Evolutionary conservation across 306 rosid species (phyloP), one percentile per base, ranked within the genome.

Genomic region (Nissolia schottii): DNA sequence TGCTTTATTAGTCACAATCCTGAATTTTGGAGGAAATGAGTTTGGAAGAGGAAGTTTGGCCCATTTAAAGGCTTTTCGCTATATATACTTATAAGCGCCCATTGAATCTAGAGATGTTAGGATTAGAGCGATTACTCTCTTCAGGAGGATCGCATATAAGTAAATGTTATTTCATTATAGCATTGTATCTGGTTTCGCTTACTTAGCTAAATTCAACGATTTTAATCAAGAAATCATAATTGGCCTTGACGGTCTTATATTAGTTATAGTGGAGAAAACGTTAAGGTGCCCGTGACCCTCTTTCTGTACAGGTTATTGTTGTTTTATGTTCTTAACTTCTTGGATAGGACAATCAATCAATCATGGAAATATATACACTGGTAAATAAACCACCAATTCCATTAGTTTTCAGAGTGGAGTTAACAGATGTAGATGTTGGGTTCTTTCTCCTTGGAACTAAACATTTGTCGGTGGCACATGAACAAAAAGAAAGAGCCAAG

Each of bases 401-500:
- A 24, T 14, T 60, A 5, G 46, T 16, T 60, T 32, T 37, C 14
- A 34, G 54, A 7, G 18, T 66, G 16, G 7, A 49, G 18, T 50
- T 49, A 48, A 50, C 13, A 32, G 32, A 20, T n/a, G 0, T 7
- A 32, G 32, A 20, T n/a, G 0, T 7, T 68, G 24, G 22, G 16
- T 58, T 58, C 23, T 28, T 61, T 57, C 77, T 58, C 22, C 77
- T 57, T 43, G 46, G 49, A 58, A 71, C 46, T 37, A 25, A 40
- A 56, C 18, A 37, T 24, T 22, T 54, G 53, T 70, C 57, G 41
- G 64, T 69, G 62, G 22, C 73, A 49, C 63, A 34, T 34, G 7
- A 51, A 19, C n/a, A n/a, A 63, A 23, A 40, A 23, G 8, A 23
- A 40, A 18, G 6, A 64, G 41, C 1, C 7, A 19, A 61, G 19